Conservation (phyloP, 352 stramenopile genomes). For the Phytophthora sojae region DNA sequence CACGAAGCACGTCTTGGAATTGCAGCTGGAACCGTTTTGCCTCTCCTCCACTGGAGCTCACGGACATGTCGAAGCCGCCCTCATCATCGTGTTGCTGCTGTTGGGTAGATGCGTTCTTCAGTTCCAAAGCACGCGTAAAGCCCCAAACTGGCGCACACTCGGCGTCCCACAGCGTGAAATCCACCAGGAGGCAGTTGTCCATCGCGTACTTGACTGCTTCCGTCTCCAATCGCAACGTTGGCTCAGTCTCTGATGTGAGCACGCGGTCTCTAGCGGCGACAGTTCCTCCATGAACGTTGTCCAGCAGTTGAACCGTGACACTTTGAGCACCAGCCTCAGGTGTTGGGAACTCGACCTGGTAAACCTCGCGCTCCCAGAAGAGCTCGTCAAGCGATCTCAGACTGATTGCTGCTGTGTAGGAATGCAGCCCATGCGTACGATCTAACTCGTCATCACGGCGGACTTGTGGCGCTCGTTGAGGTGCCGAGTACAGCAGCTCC, state of each 20-base stretch:
- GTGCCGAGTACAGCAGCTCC: constrained; percentile 55
- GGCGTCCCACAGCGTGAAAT: constrained; percentile 64
- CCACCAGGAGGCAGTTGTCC: constrained; percentile 53
- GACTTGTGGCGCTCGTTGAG: constrained; percentile 42
- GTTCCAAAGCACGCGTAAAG: constrained; percentile 43
- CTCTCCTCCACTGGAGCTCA: constrained; percentile 17
- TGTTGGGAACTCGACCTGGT: constrained; percentile 44
- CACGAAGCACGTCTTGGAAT: constrained; percentile 35
- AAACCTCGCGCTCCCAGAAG: constrained; percentile 65
- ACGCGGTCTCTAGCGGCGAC: constrained; percentile 48
- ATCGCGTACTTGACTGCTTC: constrained; percentile 55
- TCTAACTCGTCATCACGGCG: constrained; percentile 53
- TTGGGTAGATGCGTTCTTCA: constrained; percentile 8
- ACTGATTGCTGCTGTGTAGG: constrained; percentile 56
- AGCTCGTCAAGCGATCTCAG: constrained; percentile 51
- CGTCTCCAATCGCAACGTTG: constrained; percentile 39
- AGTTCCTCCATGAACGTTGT: constrained; percentile 38
- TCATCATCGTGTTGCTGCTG: constrained; percentile 18
- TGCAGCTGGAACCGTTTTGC: constrained; percentile 25
- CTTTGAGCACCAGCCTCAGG: constrained; percentile 4
- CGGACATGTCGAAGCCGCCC: constrained; percentile 23
- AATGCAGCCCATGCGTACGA: constrained; percentile 47
- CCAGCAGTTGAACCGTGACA: constrained; percentile 39
- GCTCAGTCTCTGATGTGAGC: constrained; percentile 33
- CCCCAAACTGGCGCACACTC: constrained; percentile 60